Base-by-base conservation (phyloP, 2,329 filamentous ascomycete genomes). In the Pezizomycotina sp. region DNA sequence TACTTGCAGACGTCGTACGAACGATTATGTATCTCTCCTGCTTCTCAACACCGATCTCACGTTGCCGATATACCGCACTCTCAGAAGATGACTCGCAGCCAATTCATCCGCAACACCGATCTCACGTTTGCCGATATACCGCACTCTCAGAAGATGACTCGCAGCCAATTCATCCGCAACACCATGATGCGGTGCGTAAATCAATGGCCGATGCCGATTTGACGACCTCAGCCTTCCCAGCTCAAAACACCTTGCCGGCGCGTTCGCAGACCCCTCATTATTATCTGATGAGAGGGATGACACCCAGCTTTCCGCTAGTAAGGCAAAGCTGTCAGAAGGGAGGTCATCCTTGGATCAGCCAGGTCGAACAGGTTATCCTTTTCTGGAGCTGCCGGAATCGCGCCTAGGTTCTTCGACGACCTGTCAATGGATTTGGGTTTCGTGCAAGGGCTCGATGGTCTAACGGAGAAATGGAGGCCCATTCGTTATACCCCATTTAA, bases 51-150 rank as follows among this genome's bases (percentile, higher is more conserved):
- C 89, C 21, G 89, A 98, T 61, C 64, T 98, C 86, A 98, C 53
- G 59, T 95, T 52, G 89, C 86, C 40, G 84, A 95, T 53, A 92
- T 95, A 49, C 83, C 92, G 44, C 46, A 45, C 21, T 51, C 49
- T 13, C 74, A 79, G 50, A 92, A 92, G 62, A 98, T 98, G 89
- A 95, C 86, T 1, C 73, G 79, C 37, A 76, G 68, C 46, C 86
- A 95, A 53, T 98, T 95, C 53, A 71, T 98, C 54, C 92, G 91
- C 58, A 98, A 98, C 53, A 98, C 89, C 21, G 89, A 98, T 61
- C 64, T 98, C 37, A 86, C 98, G 53, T 59, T 95, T 52, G 89
- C 86, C 40, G 84, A 95, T 53, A 92, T 95, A 49, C 83, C 92
- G 44, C 46, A 45, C 21, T 51, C 49, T 13, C 74, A 79, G 50